Evolutionary conservation across 1,284 basidiomycete species (phyloP), one percentile per base, ranked within the genome.

Genomic region (Psilocybe mexicana): DNA sequence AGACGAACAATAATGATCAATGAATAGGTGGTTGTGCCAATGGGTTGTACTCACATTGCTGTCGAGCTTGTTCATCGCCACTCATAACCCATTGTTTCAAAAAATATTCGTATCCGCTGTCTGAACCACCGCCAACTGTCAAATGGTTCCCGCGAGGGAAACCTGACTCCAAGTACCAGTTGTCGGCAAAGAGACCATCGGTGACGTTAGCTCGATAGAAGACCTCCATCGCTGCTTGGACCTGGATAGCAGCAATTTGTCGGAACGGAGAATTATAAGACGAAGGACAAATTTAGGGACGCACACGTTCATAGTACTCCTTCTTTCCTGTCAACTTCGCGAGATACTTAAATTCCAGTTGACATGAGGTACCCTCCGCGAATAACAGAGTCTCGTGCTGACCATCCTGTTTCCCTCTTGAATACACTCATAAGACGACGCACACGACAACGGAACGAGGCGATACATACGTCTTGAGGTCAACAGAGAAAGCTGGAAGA

Each of bases 31-130:
- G 76, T 55, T 75, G 72, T 14, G 76, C 65, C 12, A 26, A 26
- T 3, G 23, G 8, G 24, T 18, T 49, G 14, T 30, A 28, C 70
- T 46, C 65, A 89, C 88, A 92, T 72, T 88, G 78, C 52, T 85
- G 77, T 36, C 80, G 76, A 43, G 78, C 79, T 51, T 76, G 75
- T 55, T 67, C 71, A 66, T 91, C 88, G 10, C 79, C 84, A 0
- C 81, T 84, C 38, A 88, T 73, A 11, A 92, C 73, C 72, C 82
- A 90, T 63, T 89, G 87, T 65, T 91, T 92, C 46, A 92, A 78
- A 26, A 88, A 75, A 66, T 91, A 91, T 66, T 91, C 88, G 59
- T 90, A 84, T 2, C 79, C 86, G 59, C 87, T 89, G 62, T 91
- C 88, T 1, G 82, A 81, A n/a, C 72, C 76, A 0, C 79, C 85